Evolutionary conservation across 2,329 filamentous ascomycete species (phyloP), one percentile per base, ranked within the genome.

Genomic region (Zymoseptoria crescenta): DNA sequence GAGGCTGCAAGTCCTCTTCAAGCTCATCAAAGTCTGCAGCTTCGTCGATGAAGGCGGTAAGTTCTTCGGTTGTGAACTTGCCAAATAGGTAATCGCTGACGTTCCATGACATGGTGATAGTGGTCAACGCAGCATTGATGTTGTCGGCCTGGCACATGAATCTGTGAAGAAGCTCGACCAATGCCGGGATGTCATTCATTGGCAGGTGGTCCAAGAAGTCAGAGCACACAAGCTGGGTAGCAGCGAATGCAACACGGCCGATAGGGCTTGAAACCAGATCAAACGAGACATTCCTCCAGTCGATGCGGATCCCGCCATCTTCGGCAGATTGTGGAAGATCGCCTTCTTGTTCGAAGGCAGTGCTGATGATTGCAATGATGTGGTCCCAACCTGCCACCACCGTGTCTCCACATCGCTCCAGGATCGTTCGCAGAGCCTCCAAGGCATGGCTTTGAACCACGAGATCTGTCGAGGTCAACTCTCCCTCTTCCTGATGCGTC

Each of bases 21-120:
- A 68, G 50, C 20, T 66, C 62, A 27, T 68, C 66, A 10, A 62
- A 62, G 4, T 67, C 65, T 35, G 64, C 55, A 4, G 65, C 54
- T 19, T 59, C 28, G 8, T 51, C 21, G 9, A 67, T 60, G 27
- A 70, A 61, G 2, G 62, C 63, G 8, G 71, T 70, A 1, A 79
- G 65, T 21, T 67, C 67, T 2, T 72, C 68, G 4, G 71, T 67
- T 21, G 78, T 75, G 54, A 77, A 77, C 45, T 78, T 76, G 7
- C 75, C 74, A 58, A 83, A 81, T 20, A 97, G 79, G 64, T 92
- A 94, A 72, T 96, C 92, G 0, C 93, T 96, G 7, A 96, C 83
- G 56, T 93, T 92, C 91, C 92, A 96, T 73, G 96, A 96, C 70
- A 96, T 94, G 0, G 93, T 96, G 8, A 96, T 89, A 1, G 92